Percentiles rank a stretch among this genome's conserved stretches.
Conservation (phyloP, 805 yeast genomes). For the Lipomyces mesembrius region DNA sequence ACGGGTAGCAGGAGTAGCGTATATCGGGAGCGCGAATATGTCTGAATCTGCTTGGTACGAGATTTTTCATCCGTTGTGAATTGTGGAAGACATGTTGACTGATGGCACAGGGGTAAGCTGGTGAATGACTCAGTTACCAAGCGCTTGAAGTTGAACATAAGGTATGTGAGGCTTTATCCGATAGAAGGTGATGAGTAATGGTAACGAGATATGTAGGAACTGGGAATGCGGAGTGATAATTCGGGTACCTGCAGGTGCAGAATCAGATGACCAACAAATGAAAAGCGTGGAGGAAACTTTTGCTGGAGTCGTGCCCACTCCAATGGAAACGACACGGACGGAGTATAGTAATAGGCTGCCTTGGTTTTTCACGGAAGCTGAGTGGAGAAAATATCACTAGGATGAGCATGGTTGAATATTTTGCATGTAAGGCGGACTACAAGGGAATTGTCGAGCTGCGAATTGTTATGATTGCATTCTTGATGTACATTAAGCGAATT, state of each 20-base stretch:
- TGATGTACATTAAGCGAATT: neutral
- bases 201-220: slow-evolving; percentile 19
- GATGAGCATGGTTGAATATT: neutral
- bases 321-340: slow-evolving; percentile 29
- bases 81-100: neutral
- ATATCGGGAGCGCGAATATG: slow-evolving; percentile 38
- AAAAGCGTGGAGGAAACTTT: slow-evolving; percentile 17
- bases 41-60: slow-evolving; percentile 37
- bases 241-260: slow-evolving; percentile 14
- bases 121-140: slow-evolving; percentile 20
- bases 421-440: neutral
- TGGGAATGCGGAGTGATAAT: slow-evolving; percentile 38
- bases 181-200: neutral
- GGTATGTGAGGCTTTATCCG: slow-evolving; percentile 10
- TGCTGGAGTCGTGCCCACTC: slow-evolving; percentile 24
- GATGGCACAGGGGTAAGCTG: slow-evolving; percentile 32
- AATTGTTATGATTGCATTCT: neutral
- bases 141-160: slow-evolving; percentile 19
- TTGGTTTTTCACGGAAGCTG: slow-evolving; percentile 31
- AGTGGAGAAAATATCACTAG: slow-evolving; percentile 1
- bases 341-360: slow-evolving; percentile 21
- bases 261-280: neutral
- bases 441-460: neutral
- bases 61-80: too few relatives aligned
- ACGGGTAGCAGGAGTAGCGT: slow-evolving; percentile 18